Evolutionary conservation across 2,329 filamentous ascomycete genomes (phyloP), one percentile per base, ranked within the genome.

Genomic region (Claviceps pusilla): DNA sequence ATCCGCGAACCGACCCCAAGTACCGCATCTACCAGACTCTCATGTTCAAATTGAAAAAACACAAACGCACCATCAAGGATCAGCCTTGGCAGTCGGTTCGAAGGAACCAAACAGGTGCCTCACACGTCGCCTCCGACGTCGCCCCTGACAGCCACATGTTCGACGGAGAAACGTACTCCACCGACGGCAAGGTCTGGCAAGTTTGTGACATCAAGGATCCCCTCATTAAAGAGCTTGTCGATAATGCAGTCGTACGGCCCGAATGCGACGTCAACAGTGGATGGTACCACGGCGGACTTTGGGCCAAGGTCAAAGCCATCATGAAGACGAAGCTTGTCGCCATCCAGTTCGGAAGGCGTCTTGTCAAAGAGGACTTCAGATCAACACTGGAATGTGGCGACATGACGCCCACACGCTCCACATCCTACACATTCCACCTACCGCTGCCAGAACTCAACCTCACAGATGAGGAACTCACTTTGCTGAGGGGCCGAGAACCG

Each of bases 181-280:
- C 80, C 1, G 89, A 95, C 63, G 89, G 89, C 43, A 93, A 93
- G 63, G 84, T 93, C 51, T 98, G 89, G 86, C 93, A 97, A 73
- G 79, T 94, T 31, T 95, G 89, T 70, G 93, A 98, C 66, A 84
- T 97, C 54, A 85, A 81, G 0, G 91, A 97, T 62, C 87, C 89
- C 0, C 64, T 90, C 1, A 73, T 97, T 1, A 71, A 73, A 0
- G 68, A 73, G 11, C 71, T 96, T 3, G 75, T 95, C 43, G 76
- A 82, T 24, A 78, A 80, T 0, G 74, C 82, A 0, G 74, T 80
- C 5, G 69, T 86, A 28, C 76, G 82, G 4, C 64, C 71, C 0
- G 70, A 72, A 10, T 86, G 80, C 67, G 82, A 86, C 59, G 67
- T 73, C 6, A 76, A 76, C 48, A 87, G 88, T 61, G 91, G 91